phyloP scores from a whole-genome alignment of 2,329 filamentous ascomycete species.

The Neopestalotiopsis sp. region DNA sequence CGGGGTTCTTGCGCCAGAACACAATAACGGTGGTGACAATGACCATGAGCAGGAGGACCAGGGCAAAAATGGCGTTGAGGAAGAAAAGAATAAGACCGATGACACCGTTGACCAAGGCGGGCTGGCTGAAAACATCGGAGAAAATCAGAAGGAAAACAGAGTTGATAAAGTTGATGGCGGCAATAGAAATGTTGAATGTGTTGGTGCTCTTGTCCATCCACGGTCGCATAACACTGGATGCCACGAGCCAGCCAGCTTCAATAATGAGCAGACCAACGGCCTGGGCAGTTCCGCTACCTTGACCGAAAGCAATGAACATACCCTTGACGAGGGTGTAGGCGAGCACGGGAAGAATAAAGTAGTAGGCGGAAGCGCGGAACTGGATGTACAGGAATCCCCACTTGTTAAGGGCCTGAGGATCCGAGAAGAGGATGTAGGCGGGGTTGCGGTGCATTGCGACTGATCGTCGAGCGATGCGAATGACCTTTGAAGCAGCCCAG shows the following conservation, averaged over 20 bases:
- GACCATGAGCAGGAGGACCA: constrained; percentile 79
- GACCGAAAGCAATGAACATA: constrained; percentile 80
- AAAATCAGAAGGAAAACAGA: constrained; percentile 82
- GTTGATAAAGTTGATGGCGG: constrained; percentile 82
- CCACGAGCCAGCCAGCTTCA: constrained; percentile 74
- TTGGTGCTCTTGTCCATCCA: constrained; percentile 98
- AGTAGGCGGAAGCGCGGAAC: constrained; percentile 87
- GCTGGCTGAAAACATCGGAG: constrained; percentile 80
- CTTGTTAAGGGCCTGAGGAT: constrained; percentile 84
- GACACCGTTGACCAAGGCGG: constrained; percentile 77
- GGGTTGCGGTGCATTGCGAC: constrained; percentile 89
- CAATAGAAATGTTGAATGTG: constrained; percentile 86
- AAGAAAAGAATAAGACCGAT: constrained; percentile 87
- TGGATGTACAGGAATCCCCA: constrained; percentile 93
- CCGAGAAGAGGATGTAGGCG: constrained; percentile 88
- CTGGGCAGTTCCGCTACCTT: constrained; percentile 70
- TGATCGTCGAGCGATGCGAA: constrained; percentile 80
- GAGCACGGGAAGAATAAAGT: constrained; percentile 80
- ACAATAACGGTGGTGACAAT: constrained; percentile 70
- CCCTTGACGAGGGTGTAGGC: constrained; percentile 77
- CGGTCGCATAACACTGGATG: constrained; percentile 76
- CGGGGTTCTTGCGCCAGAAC: constrained; percentile 83
- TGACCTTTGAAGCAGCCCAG: constrained; percentile 84
- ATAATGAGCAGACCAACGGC: constrained; percentile 79
- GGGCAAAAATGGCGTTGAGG: constrained; percentile 77